Percentiles rank a stretch among this genome's conserved stretches.
Conservation (phyloP, 768 basidiomycete genomes). For the Tylopilus sp. region DNA sequence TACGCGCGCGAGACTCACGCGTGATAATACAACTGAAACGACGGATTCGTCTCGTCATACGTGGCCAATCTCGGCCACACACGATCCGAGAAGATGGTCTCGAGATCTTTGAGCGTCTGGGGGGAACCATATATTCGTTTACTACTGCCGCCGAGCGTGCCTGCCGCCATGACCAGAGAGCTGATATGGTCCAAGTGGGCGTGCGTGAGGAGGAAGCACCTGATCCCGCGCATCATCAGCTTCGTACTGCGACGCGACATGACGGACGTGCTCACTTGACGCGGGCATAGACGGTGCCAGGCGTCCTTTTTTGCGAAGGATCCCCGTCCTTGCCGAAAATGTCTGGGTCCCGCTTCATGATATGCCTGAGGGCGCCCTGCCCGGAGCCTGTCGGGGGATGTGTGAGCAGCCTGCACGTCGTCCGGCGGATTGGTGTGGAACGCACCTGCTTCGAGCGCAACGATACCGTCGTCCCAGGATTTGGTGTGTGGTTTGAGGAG, state of each 20-base stretch:
- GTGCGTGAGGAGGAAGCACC: constrained; percentile 84
- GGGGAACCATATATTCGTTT: constrained; percentile 63
- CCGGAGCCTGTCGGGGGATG: constrained; percentile 62
- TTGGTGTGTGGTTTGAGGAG: constrained; percentile 68
- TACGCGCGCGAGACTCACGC: constrained; percentile 43
- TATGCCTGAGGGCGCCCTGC: constrained; percentile 65
- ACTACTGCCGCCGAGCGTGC: constrained; percentile 58
- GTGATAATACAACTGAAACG: constrained; percentile 59
- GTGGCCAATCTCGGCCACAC: constrained; percentile 86
- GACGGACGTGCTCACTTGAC: constrained; percentile 27
- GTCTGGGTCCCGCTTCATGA: constrained; percentile 53
- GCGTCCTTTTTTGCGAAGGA: constrained; percentile 16
- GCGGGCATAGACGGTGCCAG: constrained; percentile 28
- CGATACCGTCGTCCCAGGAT: constrained; percentile 76
- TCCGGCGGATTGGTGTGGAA: background rate
- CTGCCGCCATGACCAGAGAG: constrained; percentile 80
- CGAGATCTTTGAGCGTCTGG: constrained; percentile 63
- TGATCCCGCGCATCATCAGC: constrained; percentile 24
- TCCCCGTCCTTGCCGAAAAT: constrained; percentile 43
- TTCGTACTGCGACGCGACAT: background rate
- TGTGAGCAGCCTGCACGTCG: background rate
- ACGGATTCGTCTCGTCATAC: constrained; percentile 61
- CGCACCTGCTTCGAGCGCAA: constrained; percentile 86
- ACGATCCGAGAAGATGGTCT: constrained; percentile 70
- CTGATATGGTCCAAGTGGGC: constrained; percentile 89